Conservation (phyloP, 108 stramenopile genomes). For the Fragilaria radians region DNA sequence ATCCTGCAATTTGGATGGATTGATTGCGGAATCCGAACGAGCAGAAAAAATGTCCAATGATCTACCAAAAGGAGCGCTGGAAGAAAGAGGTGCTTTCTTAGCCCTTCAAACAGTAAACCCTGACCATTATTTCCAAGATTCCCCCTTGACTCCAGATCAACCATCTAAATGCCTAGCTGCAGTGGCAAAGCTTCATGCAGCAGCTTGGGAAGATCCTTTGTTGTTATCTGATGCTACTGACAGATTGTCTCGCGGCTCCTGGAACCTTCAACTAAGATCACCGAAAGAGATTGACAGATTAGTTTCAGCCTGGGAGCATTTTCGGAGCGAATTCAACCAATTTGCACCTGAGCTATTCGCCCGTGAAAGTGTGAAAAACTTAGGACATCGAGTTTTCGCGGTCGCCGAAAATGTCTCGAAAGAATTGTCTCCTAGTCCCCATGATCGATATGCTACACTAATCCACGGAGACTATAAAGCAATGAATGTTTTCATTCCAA, state of each 20-base stretch:
- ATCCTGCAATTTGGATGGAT: conserved; percentile 42
- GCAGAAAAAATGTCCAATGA: no score
- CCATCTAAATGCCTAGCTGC: conserved; percentile 39
- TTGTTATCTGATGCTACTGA: conserved; percentile 31
- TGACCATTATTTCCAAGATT: conserved; percentile 52
- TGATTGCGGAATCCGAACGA: conserved; percentile 45
- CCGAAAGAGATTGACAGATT: conserved; percentile 58
- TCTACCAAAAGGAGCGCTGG: conserved; percentile 3
- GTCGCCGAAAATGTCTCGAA: conserved; percentile 55
- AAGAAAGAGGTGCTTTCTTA: conserved; percentile 23
- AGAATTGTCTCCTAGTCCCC: conserved; percentile 43
- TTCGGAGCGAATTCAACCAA: conserved; percentile 25
- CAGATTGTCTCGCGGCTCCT: conserved; percentile 48
- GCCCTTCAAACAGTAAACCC: conserved; percentile 28
- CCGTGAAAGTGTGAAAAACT: conserved; percentile 13
- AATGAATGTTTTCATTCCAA: conserved; percentile 74
- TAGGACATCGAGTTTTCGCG: conserved; percentile 46
- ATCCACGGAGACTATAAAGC: conserved; percentile 76
- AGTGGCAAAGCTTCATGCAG: conserved; percentile 61
- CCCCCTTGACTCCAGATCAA: conserved; percentile 46
- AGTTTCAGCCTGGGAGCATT: conserved; percentile 47
- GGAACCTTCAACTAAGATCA: conserved; percentile 60
- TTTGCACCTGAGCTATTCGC: conserved; percentile 1
- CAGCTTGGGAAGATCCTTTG: conserved; percentile 49
- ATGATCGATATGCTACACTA: conserved; percentile 54